phyloP scores from a whole-genome alignment of 2,329 filamentous ascomycete species.

The Curvularia eragrostidis region DNA sequence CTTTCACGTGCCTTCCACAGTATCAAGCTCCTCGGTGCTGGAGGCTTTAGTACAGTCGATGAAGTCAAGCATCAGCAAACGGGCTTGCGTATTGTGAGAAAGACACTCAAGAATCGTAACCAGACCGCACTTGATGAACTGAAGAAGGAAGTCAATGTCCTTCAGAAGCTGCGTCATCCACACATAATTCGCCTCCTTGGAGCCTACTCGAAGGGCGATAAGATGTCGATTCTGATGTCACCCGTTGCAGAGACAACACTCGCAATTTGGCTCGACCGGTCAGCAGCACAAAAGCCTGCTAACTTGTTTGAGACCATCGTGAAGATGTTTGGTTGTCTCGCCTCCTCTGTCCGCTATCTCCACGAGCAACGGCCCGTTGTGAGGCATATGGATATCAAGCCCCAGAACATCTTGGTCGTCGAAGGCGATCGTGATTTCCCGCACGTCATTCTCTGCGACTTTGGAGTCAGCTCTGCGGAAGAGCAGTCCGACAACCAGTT shows the following conservation, averaged over 20 bases:
- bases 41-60: constrained; percentile 49
- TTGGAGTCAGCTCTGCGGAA: constrained; percentile 45
- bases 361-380: constrained; percentile 47
- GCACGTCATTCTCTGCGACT: constrained; percentile 48
- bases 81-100: constrained; percentile 42
- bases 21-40: constrained; percentile 45
- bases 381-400: constrained; percentile 50
- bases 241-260: constrained; percentile 49
- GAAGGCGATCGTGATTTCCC: constrained; percentile 39
- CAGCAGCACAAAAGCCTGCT: constrained; percentile 26
- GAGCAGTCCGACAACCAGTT: constrained; percentile 24
- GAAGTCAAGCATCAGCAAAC: constrained; percentile 47
- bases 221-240: constrained; percentile 47
- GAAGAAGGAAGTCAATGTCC: constrained; percentile 45
- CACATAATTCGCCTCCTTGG: constrained; percentile 50
- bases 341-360: constrained; percentile 45
- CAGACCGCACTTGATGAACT: constrained; percentile 42
- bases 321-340: constrained; percentile 48
- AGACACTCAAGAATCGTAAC: constrained; percentile 49
- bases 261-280: constrained; percentile 41
- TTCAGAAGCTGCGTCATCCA: constrained; percentile 49
- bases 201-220: constrained; percentile 46
- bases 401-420: constrained; percentile 48
- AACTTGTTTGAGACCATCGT: constrained; percentile 34
- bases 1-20: constrained; percentile 41